Conservation (phyloP, 2,329 filamentous ascomycete genomes). For the Lachnellula occidentalis region DNA sequence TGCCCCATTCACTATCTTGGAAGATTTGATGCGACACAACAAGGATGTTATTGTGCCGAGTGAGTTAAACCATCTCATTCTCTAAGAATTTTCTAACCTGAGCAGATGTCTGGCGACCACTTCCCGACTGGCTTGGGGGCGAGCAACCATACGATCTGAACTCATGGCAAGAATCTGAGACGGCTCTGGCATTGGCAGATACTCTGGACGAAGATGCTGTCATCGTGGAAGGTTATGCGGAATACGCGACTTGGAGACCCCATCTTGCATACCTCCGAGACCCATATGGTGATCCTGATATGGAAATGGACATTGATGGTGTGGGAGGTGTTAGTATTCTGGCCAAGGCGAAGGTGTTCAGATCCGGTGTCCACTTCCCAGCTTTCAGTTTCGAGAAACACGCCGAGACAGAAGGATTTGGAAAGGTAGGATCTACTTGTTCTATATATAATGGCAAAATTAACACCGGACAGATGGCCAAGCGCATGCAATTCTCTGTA, state of each 20-base stretch:
- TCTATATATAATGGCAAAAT: neutral
- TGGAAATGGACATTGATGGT: constrained; percentile 99
- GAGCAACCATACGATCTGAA: constrained; percentile 98
- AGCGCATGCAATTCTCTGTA: constrained; percentile 91
- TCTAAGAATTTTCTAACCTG: neutral
- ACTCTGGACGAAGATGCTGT: constrained; percentile 96
- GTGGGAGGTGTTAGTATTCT: constrained; percentile 96
- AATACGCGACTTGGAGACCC: constrained; percentile 97
- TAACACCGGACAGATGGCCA: constrained; percentile 69
- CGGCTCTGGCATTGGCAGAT: constrained; percentile 85
- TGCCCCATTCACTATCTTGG: constrained; percentile 90
- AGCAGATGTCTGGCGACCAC: constrained; percentile 91
- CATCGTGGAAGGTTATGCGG: constrained; percentile 97
- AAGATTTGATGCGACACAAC: constrained; percentile 97
- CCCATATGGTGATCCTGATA: constrained; percentile 94
- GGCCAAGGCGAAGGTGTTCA: constrained; percentile 92
- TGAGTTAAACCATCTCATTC: constrained; percentile 45
- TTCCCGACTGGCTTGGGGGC: constrained; percentile 96
- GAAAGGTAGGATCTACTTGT: constrained; percentile 62
- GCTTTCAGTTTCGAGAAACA: constrained; percentile 99
- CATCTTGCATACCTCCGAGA: constrained; percentile 95
- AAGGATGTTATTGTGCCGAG: constrained; percentile 98
- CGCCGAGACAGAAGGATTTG: constrained; percentile 96
- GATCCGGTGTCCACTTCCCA: constrained; percentile 92
- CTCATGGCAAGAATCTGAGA: constrained; percentile 99